Conservation (phyloP, 768 basidiomycete genomes). For the Chalciporus pseudorubinellus region DNA sequence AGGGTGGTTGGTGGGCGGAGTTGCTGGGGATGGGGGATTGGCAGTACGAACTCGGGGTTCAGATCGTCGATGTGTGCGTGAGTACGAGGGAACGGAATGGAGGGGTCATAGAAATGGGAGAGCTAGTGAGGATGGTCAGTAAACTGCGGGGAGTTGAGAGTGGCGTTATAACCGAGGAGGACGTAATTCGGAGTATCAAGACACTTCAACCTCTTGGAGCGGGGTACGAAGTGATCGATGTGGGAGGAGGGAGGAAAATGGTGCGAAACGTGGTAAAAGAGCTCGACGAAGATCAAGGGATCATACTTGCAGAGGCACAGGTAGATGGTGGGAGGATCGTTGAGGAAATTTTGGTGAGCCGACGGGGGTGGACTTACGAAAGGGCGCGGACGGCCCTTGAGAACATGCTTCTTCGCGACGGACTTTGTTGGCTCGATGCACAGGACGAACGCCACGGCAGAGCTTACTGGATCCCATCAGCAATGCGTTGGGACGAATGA, state of each 20-base stretch:
- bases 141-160: conserved; percentile 68
- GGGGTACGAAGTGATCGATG: conserved; percentile 83
- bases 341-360: conserved; percentile 54
- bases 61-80: conserved; percentile 90
- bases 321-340: conserved; percentile 67
- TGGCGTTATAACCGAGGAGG: conserved; percentile 79
- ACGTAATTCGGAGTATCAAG: conserved; percentile 79
- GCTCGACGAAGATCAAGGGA: conserved; percentile 85
- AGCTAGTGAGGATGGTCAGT: conserved; percentile 76
- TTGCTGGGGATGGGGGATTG: conserved; percentile 87
- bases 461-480: conserved; percentile 87
- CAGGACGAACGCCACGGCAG: conserved; percentile 67
- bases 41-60: conserved; percentile 94
- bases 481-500: conserved; percentile 79
- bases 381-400: conserved; percentile 77
- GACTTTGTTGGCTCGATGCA: conserved; percentile 92
- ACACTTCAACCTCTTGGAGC: conserved; percentile 84
- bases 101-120: conserved; percentile 85
- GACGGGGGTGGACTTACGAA: conserved; percentile 75
- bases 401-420: conserved; percentile 88
- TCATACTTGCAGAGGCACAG: conserved; percentile 73
- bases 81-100: conserved; percentile 88
- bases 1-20: conserved; percentile 91
- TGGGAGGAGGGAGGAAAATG: conserved; percentile 71
- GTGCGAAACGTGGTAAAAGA: conserved; percentile 88